Evolutionary conservation across 2,329 filamentous ascomycete genomes (phyloP).

Genomic region (Colletotrichum nymphaeae): DNA sequence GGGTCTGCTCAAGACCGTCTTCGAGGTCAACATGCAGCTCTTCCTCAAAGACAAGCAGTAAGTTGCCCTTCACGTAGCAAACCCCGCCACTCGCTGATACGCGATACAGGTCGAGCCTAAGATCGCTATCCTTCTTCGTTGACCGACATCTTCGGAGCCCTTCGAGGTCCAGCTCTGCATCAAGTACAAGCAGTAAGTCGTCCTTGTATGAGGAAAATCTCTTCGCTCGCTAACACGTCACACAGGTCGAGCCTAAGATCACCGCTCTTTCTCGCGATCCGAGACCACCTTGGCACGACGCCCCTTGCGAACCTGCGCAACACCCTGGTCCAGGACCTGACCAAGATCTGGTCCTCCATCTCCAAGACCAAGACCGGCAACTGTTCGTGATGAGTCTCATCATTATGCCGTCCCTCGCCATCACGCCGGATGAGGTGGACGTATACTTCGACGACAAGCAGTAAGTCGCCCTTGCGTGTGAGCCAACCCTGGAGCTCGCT

Average conservation of each 20-base stretch:
- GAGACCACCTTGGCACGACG: constrained; percentile 93
- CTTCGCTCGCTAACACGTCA: constrained; percentile 33
- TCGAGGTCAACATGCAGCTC: constrained; percentile 96
- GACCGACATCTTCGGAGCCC: too few species aligned
- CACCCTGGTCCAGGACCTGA: constrained; percentile 90
- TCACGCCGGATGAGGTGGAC: too few species aligned
- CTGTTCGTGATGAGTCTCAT: too few species aligned
- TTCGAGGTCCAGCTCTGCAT: constrained; percentile 60
- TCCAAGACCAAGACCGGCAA: constrained; percentile 67
- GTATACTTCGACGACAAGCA: too few species aligned
- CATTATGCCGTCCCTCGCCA: too few species aligned
- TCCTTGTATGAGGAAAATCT: not conserved
- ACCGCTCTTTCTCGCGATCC: constrained; percentile 97
- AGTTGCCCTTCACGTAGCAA: too few species aligned
- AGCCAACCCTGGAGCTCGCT: too few species aligned
- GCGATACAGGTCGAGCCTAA: too few species aligned
- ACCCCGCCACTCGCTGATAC: too few species aligned
- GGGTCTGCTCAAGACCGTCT: constrained; percentile 97
- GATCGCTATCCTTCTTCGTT: too few species aligned
- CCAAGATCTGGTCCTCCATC: constrained; percentile 91
- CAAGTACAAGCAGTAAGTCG: constrained; percentile 87
- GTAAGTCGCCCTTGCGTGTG: too few species aligned
- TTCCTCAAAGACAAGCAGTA: constrained; percentile 48
- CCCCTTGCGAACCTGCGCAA: constrained; percentile 90
- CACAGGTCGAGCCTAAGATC: constrained; percentile 85